Evolutionary conservation across 106 monocot genomes (phyloP), one percentile per base, ranked within the genome.

Genomic region (Narthecium ossifragum): DNA sequence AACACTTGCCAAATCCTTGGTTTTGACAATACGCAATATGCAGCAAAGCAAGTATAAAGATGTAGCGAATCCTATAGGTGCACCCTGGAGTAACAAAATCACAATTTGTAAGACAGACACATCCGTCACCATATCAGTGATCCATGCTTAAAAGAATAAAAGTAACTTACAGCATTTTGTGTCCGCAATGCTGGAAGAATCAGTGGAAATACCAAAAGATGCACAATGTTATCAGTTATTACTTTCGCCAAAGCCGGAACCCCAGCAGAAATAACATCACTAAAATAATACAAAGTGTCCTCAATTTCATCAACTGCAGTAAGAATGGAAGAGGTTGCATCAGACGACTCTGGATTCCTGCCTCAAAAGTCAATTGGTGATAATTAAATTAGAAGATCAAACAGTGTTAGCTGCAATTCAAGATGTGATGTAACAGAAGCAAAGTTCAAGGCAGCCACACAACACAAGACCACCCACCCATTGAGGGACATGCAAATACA

Each of bases 231-330:
- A 32, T 98, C 98, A 60, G 84, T 81, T 62, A 98, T 87, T 54
- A 98, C 77, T 68, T 67, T 76, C 40, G 80, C 98, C 18, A 98
- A 64, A 24, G 87, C 91, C 66, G 98, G 91, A 69, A 98, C 60
- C 12, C 91, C 98, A 67, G 98, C 65, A 69, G 98, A 98, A 69
- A 98, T 91, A 51, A 98, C 61, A 77, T 98, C 98, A 82, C 91
- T 98, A 60, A 81, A 84, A 66, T 87, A 98, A 69, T 98, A 98
- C 39, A 98, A 58, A 50, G 53, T 87, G 56, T 98, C 87, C 64
- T 98, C 98, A 56, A 98, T 87, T 60, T 91, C 84, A 69, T 90
- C 96, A 25, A 91, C 73, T 58, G 84, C 68, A 63, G 78, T 47
- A 67, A 73, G 57, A 61, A 91, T 72, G 33, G 52, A 59, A 28